Percentiles rank a stretch among this genome's conserved stretches.
Evolutionary conservation across 2,329 filamentous ascomycete species (phyloP).

Genomic region (Diplodia corticola): DNA sequence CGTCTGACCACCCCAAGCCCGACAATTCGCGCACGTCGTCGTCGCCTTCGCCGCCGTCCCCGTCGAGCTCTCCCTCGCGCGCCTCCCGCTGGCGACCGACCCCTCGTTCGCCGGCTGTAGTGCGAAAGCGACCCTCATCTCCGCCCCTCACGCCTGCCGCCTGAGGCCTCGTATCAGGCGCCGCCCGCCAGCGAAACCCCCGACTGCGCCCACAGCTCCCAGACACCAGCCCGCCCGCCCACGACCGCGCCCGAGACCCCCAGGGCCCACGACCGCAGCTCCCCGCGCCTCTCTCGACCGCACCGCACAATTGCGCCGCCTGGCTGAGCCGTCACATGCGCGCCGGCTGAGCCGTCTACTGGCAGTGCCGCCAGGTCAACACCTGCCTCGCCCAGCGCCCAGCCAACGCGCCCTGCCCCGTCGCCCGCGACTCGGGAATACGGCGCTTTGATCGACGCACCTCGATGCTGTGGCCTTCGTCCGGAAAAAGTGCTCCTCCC

Average conservation of each 20-base stretch:
- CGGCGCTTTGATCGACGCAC: slow-evolving; percentile 19
- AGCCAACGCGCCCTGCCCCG: slow-evolving; percentile 1
- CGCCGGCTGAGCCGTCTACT: slow-evolving; percentile 1
- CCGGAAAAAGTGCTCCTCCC: slow-evolving; percentile 5
- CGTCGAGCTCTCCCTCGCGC: not conserved
- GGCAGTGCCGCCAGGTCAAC: not conserved
- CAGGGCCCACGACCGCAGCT: not conserved
- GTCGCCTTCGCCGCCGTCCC: not conserved
- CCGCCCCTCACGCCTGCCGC: slow-evolving; percentile 19
- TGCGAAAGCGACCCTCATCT: slow-evolving; percentile 17
- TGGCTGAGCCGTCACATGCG: slow-evolving; percentile 9
- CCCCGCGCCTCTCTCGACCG: not conserved
- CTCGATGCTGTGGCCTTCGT: slow-evolving; percentile 19
- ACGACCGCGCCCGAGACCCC: slow-evolving; percentile 3
- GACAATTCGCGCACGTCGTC: not conserved
- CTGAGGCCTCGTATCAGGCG: slow-evolving; percentile 20
- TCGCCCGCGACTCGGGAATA: slow-evolving; percentile 19
- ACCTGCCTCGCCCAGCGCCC: not conserved
- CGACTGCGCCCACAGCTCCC: slow-evolving; percentile 17
- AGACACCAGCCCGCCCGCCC: not conserved
- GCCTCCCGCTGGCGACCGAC: not conserved
- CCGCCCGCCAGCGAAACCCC: slow-evolving; percentile 17
- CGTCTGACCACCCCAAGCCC: slow-evolving; percentile 2
- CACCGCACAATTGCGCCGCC: slow-evolving; percentile 16
- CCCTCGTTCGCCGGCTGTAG: not conserved